A percentile compares a stretch with the other conserved stretches of the same genome.
phyloP scores from a whole-genome alignment of 2,329 filamentous ascomycete genomes.

The Botryosphaeria agaves region DNA sequence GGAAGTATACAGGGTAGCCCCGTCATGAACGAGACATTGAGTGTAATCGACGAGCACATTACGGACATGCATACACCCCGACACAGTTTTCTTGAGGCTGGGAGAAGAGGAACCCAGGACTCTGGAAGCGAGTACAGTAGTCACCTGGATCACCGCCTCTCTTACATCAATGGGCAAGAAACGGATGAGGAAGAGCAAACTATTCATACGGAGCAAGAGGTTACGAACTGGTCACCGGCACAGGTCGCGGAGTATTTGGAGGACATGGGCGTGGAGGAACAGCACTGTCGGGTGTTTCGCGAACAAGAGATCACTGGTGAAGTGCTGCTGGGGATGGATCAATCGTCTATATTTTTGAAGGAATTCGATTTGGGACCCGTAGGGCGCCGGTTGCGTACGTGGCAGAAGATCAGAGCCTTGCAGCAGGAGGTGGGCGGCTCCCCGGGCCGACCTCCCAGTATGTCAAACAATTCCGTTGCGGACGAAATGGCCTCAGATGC shows the following conservation, averaged over 20 bases:
- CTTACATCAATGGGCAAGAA: slow-evolving; percentile 86
- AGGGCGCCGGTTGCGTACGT: slow-evolving; percentile 76
- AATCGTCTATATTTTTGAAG: slow-evolving; percentile 87
- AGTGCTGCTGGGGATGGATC: slow-evolving; percentile 85
- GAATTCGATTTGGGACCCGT: slow-evolving; percentile 88
- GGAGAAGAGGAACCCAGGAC: slow-evolving; percentile 44
- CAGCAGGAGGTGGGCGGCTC: slow-evolving; percentile 68
- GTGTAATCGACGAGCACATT: slow-evolving; percentile 94
- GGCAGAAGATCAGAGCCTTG: slow-evolving; percentile 87
- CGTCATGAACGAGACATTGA: slow-evolving; percentile 85
- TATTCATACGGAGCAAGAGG: slow-evolving; percentile 52
- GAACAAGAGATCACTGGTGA: slow-evolving; percentile 95
- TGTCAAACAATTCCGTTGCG: slow-evolving; percentile 22
- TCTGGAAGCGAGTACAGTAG: slow-evolving; percentile 85
- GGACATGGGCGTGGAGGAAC: slow-evolving; percentile 65
- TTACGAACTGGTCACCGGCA: slow-evolving; percentile 61
- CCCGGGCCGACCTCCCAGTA: slow-evolving; percentile 22
- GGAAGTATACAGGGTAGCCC: slow-evolving; percentile 51
- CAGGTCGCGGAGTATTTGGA: slow-evolving; percentile 84
- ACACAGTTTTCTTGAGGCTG: slow-evolving; percentile 32
- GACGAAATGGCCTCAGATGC: slow-evolving; percentile 21
- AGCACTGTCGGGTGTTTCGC: slow-evolving; percentile 83
- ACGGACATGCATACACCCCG: slow-evolving; percentile 59
- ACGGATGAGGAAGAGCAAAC: slow-evolving; percentile 81
- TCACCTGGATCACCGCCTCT: slow-evolving; percentile 57